These are phyloP conservation scores for Cronartium quercuum DNA, from an alignment of 1,284 basidiomycete species.

Conservation along the genomic window DNA sequence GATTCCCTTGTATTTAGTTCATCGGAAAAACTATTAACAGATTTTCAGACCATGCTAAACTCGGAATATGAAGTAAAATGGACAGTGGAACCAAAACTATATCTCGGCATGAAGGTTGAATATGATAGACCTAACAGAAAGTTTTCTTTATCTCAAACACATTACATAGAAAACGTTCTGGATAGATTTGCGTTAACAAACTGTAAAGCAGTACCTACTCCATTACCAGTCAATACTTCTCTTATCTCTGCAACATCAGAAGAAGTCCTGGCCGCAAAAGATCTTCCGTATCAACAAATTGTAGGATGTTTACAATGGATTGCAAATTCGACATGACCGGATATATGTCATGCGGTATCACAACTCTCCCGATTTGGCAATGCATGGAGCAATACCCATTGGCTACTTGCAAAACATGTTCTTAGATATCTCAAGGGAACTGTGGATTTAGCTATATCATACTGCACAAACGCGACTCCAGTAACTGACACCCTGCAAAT, in stretches of 20 bases:
- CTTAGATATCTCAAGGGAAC: not conserved
- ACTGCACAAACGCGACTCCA: not conserved
- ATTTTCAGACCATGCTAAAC: not conserved
- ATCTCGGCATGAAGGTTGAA: slow-evolving; percentile 9
- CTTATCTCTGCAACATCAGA: too few relatives aligned
- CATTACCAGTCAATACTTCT: not conserved
- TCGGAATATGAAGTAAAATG: not conserved
- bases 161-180: not conserved
- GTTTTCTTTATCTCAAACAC: slow-evolving; percentile 1
- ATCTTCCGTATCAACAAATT: too few relatives aligned
- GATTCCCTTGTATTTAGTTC: not conserved
- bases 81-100: too few relatives aligned
- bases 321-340: too few relatives aligned
- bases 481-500: too few relatives aligned
- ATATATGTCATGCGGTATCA: not conserved
- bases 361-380: not conserved
- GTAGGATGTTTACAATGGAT: too few relatives aligned
- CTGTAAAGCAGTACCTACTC: not conserved
- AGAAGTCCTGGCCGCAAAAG: too few relatives aligned
- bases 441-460: not conserved
- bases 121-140: not conserved
- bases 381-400: too few relatives aligned
- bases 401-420: not conserved
- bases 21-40: not conserved
- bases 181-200: not conserved